Base-by-base conservation (phyloP, 257 asterid species). In the Nicotiana obtusifolia region DNA sequence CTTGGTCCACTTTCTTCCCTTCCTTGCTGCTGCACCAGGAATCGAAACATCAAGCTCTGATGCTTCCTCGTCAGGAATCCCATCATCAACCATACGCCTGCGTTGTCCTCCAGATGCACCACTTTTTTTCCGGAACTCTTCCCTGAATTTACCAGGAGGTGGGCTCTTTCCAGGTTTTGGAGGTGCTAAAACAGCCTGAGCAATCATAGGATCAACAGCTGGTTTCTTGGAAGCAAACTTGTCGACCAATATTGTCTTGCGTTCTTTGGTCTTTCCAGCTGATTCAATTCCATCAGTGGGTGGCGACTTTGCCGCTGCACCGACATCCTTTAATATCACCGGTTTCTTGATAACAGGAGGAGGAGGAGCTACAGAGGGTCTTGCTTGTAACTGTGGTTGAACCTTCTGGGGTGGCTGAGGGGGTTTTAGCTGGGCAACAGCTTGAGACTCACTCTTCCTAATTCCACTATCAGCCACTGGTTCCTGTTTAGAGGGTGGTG, bases 1-100 rank as follows among this genome's bases (percentile, higher is more conserved):
- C 90, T 96, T 96, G 56, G 91, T 92, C 98, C 98, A 94, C 90
- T 96, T 96, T 87, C 98, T 91, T 62, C 98, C 99, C 86, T 96
- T 96, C 81, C 98, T 86, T 13, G 91, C 86, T 13, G 91, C 86
- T 35, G 84, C 71, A 35, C 99, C 98, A 35, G 97, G 98, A 85
- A 92, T 91, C 13, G 97, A 88, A 83, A 85, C 92, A 83, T 83
- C 89, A 76, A 90, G 88, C 71, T 94, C 95, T 68, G 94, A 86
- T 84, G 92, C 69, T 86, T 91, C 98, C 66, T 93, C 98, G 64
- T 91, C 97, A 22, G 47, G 85, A 83, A 84, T 84, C 75, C 81
- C 91, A 59, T 82, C 81, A 37, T 81, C 78, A 86, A 83, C 88
- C 86, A 77, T 80, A 54, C 98, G 93, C 89, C 97, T 92, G 7